Conservation (phyloP, 768 basidiomycete genomes). For the Agaricus blazei region DNA sequence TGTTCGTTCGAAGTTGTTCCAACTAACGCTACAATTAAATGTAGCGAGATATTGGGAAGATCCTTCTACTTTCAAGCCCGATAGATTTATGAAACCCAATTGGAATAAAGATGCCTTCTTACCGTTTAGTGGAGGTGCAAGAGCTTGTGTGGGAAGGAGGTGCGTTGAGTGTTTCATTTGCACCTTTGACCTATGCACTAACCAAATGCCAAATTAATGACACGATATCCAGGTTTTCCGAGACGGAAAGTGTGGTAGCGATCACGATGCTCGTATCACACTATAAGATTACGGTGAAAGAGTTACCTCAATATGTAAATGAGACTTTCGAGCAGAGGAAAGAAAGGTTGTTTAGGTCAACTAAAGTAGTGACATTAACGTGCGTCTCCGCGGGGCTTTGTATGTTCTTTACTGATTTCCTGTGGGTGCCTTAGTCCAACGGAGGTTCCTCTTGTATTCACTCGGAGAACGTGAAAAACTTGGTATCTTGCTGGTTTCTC, state of each 20-base stretch:
- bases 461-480: background rate
- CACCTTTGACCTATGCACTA: background rate
- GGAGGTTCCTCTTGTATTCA: background rate
- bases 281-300: constrained; percentile 41
- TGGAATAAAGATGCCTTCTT: constrained; percentile 18
- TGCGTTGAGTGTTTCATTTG: constrained; percentile 11
- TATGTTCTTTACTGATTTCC: background rate
- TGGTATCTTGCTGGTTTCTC: too few relatives aligned
- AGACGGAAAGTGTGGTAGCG: constrained; percentile 41
- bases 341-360: constrained; percentile 29
- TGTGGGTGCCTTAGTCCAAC: background rate
- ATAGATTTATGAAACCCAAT: constrained; percentile 13
- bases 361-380: constrained; percentile 24
- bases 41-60: constrained; percentile 44
- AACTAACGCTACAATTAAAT: too few relatives aligned
- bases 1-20: background rate
- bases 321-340: constrained; percentile 40
- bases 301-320: constrained; percentile 39
- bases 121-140: constrained; percentile 26
- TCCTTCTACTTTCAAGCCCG: constrained; percentile 30
- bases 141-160: constrained; percentile 42
- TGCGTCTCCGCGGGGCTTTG: background rate
- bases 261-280: constrained; percentile 40
- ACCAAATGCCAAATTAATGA: too few relatives aligned
- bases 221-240: constrained; percentile 32